Conservation (phyloP, 257 asterid genomes). For the Solanum clarkiae region DNA sequence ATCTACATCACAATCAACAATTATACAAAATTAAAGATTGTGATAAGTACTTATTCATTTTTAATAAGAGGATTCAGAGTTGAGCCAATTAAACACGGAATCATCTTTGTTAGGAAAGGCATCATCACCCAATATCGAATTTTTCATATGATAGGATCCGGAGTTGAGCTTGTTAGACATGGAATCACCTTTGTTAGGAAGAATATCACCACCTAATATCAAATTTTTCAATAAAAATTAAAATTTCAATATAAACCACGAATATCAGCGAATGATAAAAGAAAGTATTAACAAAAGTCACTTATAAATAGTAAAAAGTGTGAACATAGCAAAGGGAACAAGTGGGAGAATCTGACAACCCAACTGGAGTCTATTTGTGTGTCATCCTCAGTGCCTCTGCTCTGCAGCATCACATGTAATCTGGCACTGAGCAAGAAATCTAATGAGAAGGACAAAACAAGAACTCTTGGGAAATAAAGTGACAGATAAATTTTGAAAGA, state of each 20-base stretch:
- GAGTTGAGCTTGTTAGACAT: not conserved
- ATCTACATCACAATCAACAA: no score
- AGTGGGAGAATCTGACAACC: not conserved
- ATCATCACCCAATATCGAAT: rapidly evolving
- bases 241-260: rapidly evolving
- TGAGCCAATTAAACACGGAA: not conserved
- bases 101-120: not conserved
- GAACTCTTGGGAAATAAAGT: not conserved
- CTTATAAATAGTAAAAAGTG: not conserved
- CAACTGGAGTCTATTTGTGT: not conserved
- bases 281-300: not conserved
- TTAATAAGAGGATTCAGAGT: no score
- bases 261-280: rapidly evolving
- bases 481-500: not conserved
- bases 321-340: not conserved
- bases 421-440: not conserved
- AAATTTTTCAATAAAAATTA: rapidly evolving
- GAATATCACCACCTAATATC: not conserved
- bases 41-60: no score
- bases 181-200: not conserved
- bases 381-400: not conserved
- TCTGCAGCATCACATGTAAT: not conserved
- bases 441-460: not conserved
- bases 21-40: no score
- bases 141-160: not conserved